Percentiles rank a stretch among this genome's conserved stretches.
These are phyloP conservation scores for Pyrus communis DNA, from an alignment of 306 rosid species.

Conservation along the genomic window DNA sequence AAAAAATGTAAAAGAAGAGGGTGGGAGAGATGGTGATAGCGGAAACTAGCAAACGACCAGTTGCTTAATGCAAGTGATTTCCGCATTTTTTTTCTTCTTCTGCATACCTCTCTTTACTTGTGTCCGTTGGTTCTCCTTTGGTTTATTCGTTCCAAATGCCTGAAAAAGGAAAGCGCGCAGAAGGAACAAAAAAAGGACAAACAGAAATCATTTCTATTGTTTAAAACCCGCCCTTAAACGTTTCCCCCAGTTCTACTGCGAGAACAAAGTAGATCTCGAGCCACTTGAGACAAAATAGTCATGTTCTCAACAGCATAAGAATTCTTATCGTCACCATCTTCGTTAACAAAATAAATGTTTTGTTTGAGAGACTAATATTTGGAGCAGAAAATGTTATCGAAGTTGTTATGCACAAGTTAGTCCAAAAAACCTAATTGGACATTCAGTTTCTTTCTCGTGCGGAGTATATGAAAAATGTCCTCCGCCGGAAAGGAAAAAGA, in stretches of 20 bases:
- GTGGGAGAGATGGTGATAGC: not conserved
- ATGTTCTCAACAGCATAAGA: no score
- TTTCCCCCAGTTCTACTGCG: no score
- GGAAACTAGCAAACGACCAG: not conserved
- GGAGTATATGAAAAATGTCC: conserved; percentile 14
- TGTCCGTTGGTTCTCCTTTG: not conserved
- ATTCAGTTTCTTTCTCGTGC: conserved; percentile 17
- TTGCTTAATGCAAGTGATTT: no score
- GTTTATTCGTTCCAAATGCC: no score
- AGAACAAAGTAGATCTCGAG: no score
- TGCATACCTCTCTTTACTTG: not conserved
- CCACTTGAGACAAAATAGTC: no score
- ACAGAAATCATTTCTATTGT: no score
- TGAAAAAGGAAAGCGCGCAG: no score
- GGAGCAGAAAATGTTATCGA: not conserved
- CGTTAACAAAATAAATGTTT: not conserved
- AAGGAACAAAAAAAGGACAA: no score
- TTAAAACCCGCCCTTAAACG: no score
- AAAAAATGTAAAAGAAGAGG: not conserved
- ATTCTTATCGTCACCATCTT: not conserved
- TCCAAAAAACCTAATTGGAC: conserved; percentile 11
- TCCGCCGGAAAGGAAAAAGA: conserved; percentile 10
- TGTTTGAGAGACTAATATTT: not conserved
- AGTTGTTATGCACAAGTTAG: conserved; percentile 10
- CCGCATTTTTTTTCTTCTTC: no score